These are phyloP conservation scores for Urochloa ruziziensis DNA, from an alignment of 176 grass and related monocot genomes.

Conservation along the genomic window DNA sequence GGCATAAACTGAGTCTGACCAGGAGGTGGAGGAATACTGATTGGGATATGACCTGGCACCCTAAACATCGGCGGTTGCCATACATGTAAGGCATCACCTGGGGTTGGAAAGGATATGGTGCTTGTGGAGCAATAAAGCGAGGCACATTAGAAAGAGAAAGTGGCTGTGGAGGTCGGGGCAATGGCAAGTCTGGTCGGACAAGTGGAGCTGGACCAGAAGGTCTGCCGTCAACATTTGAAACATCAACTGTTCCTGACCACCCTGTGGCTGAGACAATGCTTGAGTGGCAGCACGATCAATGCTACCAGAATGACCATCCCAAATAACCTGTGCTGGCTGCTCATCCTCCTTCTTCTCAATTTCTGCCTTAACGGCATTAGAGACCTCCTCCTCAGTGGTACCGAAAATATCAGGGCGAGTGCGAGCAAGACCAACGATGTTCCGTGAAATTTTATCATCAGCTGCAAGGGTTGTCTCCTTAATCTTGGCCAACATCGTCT, in stretches of 20 bases:
- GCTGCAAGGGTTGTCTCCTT: constrained; percentile 87
- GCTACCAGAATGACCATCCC: constrained; percentile 96
- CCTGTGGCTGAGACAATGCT: constrained; percentile 65
- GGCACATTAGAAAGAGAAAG: constrained; percentile 72
- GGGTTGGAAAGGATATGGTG: background rate
- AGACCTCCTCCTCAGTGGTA: constrained; percentile 93
- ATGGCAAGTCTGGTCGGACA: constrained; percentile 52
- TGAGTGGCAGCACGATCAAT: constrained; percentile 85
- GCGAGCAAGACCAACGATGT: constrained; percentile 94
- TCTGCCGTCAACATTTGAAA: constrained; percentile 25
- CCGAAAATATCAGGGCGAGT: constrained; percentile 97
- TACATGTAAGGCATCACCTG: constrained; percentile 56
- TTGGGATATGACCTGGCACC: constrained; percentile 45
- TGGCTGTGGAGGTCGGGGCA: constrained; percentile 74
- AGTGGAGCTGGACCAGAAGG: constrained; percentile 65
- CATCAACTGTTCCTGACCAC: constrained; percentile 70
- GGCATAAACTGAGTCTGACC: constrained; percentile 64
- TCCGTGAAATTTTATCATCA: constrained; percentile 92
- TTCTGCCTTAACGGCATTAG: constrained; percentile 91
- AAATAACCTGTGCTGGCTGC: constrained; percentile 90
- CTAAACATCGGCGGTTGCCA: constrained; percentile 57
- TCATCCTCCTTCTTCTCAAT: constrained; percentile 97
- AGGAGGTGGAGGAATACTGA: constrained; percentile 67
- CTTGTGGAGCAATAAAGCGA: constrained; percentile 35
- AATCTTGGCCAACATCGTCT: constrained; percentile 96